Base-by-base conservation (phyloP, 2,329 filamentous ascomycete species). In the Purpureocillium takamizusanense region DNA sequence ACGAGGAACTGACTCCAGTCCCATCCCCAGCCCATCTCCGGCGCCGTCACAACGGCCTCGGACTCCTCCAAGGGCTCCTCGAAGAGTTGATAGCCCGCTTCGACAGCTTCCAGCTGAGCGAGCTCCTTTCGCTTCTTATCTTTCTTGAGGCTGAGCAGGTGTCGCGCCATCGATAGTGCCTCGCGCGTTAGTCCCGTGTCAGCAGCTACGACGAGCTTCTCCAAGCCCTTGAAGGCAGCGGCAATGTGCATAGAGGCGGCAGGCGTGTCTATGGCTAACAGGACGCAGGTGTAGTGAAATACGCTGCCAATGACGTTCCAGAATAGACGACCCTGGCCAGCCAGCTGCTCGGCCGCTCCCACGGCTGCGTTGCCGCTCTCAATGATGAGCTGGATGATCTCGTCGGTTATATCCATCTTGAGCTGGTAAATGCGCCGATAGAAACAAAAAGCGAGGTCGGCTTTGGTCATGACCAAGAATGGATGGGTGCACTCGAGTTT, bases 301-400 rank as follows among this genome's bases (percentile, higher is more conserved):
- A 48, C 46, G 29, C 48, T 51, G 29, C 48, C 47, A 9, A 51
- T 46, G 32, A 44, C 44, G 38, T 51, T 51, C 44, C 46, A 51
- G 40, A 48, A 49, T 29, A 48, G 38, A 33, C 36, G 42, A 14
- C 47, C 47, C 17, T 45, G 37, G 13, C 27, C 36, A 27, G 47
- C 46, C 14, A 43, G 41, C 33, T 43, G 42, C 31, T 45, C 36
- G 31, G 44, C 46, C 13, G 47, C 44, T 15, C 40, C 35, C 4
- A 48, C 29, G 28, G 48, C 46, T 7, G 40, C 41, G 28, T 44
- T 47, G 11, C 48, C 48, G 29, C 17, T 40, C 8, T 39, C 33
- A 30, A 48, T 42, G 33, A 50, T 33, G 27, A 49, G 23, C 17
- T 42, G 29, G 13, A 45, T 41, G 10, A 39, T 42, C 8, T 48